A percentile compares a stretch with the other conserved stretches of the same genome.
Evolutionary conservation across 495 filamentous ascomycete species (phyloP).

Genomic region (Aspergillus olivimuriae): DNA sequence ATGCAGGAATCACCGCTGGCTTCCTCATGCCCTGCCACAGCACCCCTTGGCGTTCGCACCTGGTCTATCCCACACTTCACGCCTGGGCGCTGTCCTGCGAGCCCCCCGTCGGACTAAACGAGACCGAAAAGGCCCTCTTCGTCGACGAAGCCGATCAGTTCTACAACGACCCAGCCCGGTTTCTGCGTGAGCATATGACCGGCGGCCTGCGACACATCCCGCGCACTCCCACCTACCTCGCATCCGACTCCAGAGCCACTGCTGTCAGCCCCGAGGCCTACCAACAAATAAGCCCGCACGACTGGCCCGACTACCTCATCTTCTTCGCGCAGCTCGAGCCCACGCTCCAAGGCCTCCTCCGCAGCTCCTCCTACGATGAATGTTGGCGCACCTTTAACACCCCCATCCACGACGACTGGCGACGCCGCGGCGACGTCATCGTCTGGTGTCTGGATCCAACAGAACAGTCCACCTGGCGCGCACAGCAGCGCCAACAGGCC

Average conservation of each 20-base stretch:
- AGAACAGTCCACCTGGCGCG: conserved; percentile 32
- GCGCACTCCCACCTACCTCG: conserved; percentile 32
- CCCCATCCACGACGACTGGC: conserved; percentile 80
- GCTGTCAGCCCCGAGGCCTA: background rate
- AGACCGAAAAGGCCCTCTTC: conserved; percentile 55
- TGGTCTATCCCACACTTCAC: conserved; percentile 64
- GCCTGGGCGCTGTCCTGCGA: conserved; percentile 91
- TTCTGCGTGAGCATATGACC: conserved; percentile 49
- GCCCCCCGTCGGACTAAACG: conserved; percentile 65
- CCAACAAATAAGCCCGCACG: conserved; percentile 12
- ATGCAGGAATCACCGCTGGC: conserved; percentile 54
- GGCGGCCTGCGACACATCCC: conserved; percentile 34
- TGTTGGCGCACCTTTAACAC: conserved; percentile 76
- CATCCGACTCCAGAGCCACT: conserved; percentile 1
- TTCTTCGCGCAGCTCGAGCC: conserved; percentile 60
- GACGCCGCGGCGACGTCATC: conserved; percentile 77
- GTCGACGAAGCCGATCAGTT: conserved; percentile 88
- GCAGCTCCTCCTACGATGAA: conserved; percentile 53
- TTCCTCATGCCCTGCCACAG: conserved; percentile 98
- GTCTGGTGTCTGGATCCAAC: conserved; percentile 59
- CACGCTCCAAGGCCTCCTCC: conserved; percentile 41
- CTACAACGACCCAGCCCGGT: conserved; percentile 60
- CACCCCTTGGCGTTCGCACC: conserved; percentile 91
- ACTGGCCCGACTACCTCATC: conserved; percentile 57
- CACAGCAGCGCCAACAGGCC: conserved; percentile 14